These are phyloP conservation scores for Phialophora tarda DNA, from an alignment of 2,329 filamentous ascomycete species.

Conservation along the genomic window DNA sequence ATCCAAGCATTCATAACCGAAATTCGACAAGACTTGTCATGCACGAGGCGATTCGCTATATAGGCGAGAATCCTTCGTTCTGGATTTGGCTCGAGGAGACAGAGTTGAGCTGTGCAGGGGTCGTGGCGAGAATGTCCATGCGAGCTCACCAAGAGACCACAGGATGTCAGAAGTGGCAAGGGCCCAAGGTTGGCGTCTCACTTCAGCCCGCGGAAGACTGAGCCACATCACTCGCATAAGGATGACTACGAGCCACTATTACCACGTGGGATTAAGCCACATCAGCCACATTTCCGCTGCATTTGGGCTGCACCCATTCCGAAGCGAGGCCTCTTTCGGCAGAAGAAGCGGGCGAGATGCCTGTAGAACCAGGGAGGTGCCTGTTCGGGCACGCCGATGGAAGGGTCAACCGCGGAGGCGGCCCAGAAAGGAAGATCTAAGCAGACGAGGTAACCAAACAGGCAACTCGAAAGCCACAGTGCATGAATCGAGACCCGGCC, in stretches of 20 bases:
- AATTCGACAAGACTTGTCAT: conserved; percentile 15
- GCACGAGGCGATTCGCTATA: conserved; percentile 31
- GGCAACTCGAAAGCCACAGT: conserved; percentile 21
- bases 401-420: conserved; percentile 18
- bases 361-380: conserved; percentile 9
- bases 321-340: conserved; percentile 26
- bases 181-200: conserved; percentile 6
- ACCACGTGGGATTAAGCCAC: conserved; percentile 30
- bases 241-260: conserved; percentile 18
- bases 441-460: conserved; percentile 18
- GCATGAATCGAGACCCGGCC: conserved; percentile 16
- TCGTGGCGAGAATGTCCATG: conserved; percentile 3
- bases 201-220: conserved; percentile 13
- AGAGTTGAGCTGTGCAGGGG: conserved; percentile 16
- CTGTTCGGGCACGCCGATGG: conserved; percentile 23
- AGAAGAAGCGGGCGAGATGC: conserved; percentile 15
- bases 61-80: conserved; percentile 8
- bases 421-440: conserved; percentile 26
- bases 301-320: conserved; percentile 9
- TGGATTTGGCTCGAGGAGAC: not conserved
- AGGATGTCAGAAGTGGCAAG: conserved; percentile 17
- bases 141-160: conserved; percentile 9
- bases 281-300: conserved; percentile 19
- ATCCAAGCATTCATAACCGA: conserved; percentile 6
- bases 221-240: conserved; percentile 31